These are phyloP conservation scores for Urostyla sp. DNA, from an alignment of 73 alveolate genomes.

Conservation along the genomic window DNA sequence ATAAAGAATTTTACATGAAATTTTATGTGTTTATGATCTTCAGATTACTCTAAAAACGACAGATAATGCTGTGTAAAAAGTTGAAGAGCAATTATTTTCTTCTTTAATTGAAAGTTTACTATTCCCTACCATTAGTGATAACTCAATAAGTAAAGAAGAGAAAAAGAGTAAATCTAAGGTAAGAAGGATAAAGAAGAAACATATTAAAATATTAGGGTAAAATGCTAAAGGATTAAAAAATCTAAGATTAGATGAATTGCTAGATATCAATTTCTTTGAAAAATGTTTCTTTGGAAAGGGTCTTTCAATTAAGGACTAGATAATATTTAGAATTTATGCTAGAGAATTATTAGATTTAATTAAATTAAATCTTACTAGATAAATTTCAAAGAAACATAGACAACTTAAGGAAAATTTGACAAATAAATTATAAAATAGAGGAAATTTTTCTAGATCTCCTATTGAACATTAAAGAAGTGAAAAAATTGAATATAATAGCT, in stretches of 20 bases:
- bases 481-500: too few species aligned
- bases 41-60: too few species aligned
- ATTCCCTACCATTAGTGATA: background rate
- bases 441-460: too few species aligned
- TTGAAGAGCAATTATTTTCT: background rate
- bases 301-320: constrained; percentile 22
- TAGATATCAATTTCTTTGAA: constrained; percentile 39
- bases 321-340: constrained; percentile 44
- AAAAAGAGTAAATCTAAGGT: background rate
- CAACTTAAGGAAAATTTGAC: too few species aligned
- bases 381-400: background rate
- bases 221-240: too few species aligned
- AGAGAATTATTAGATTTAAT: constrained; percentile 29
- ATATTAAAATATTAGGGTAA: background rate
- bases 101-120: background rate
- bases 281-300: constrained; percentile 57
- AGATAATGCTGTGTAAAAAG: background rate
- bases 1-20: constrained; percentile 14
- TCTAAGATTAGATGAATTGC: background rate
- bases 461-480: too few species aligned
- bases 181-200: background rate
- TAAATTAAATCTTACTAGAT: background rate
- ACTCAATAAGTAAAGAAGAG: background rate
- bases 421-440: too few species aligned
- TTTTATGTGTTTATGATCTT: background rate